Evolutionary conservation across 2,329 filamentous ascomycete genomes (phyloP), one percentile per base, ranked within the genome.

Genomic region (Neodidymelliopsis sp.): DNA sequence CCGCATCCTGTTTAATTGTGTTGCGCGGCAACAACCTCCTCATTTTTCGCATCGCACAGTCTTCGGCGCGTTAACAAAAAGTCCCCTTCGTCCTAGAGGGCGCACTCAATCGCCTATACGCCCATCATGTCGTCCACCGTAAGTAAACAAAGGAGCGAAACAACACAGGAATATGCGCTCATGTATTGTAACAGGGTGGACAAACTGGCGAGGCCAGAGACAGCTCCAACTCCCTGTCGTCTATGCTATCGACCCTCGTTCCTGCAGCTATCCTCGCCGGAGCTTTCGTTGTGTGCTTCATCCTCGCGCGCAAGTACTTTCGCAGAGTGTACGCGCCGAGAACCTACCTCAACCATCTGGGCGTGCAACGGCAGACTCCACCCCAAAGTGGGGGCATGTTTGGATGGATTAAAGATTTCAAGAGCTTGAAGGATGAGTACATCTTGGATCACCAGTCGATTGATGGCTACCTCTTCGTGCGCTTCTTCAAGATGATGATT

Each of bases 321-420:
- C 73, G 71, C 19, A 66, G 76, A 24, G 67, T 76, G 40, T 79
- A 79, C 57, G 67, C 72, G 35, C 76, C 77, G 9, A 69, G 77
- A 46, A 77, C 76, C n/a, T 78, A 78, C 57, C 62, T 79, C 24
- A 66, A 75, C 43, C 76, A 71, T 38, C 54, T 79, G 42, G 71
- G 72, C 23, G 54, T 67, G 18, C 60, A 72, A 58, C 74, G 81
- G 53, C 74, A 74, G 56, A 81, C 75, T 36, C 81, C 81, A 15
- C 70, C 77, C 4, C 71, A 65, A 13, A 68, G 69, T 18, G 48
- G 45, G 10, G 77, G 79, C 30, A 71, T 81, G 49, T 67, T 84
- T 37, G 79, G 80, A 56, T 85, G 82, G 82, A 75, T 84, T 40
- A 71, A 67, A 6, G 73, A 77, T 45, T 78, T 77, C 55, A 66